phyloP scores from a whole-genome alignment of 2,329 filamentous ascomycete species.

The Fusarium cyanostomum region DNA sequence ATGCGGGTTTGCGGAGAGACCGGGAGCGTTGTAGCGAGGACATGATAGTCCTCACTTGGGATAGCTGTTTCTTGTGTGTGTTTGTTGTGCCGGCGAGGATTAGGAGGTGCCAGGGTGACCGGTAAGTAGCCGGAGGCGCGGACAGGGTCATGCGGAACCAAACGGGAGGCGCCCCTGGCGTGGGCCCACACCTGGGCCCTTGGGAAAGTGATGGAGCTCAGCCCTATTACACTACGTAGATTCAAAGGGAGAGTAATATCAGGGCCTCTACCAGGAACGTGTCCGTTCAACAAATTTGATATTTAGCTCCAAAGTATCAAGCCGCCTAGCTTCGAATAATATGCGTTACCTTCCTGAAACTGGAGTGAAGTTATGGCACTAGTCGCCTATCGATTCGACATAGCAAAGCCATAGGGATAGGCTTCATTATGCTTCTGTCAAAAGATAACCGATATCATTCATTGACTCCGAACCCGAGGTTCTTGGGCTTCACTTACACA shows the following conservation, averaged over 20 bases:
- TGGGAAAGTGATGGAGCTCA: background rate
- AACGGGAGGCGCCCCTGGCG: background rate
- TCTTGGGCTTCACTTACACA: too few species aligned
- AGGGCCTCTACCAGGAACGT: background rate
- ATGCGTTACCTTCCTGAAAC: too few species aligned
- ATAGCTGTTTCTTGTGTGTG: conserved; percentile 21
- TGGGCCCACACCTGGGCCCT: background rate
- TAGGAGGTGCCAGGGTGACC: conserved; percentile 28
- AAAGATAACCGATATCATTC: too few species aligned
- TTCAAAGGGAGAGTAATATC: background rate
- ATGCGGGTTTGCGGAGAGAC: conserved; percentile 57
- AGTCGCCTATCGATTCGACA: too few species aligned
- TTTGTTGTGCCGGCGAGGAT: conserved; percentile 26
- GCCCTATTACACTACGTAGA: background rate
- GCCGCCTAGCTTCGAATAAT: background rate
- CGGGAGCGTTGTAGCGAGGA: conserved; percentile 58
- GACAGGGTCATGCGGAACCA: conserved; percentile 2
- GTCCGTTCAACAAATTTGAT: background rate
- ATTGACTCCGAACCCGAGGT: too few species aligned
- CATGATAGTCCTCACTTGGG: conserved; percentile 44
- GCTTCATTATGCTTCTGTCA: too few species aligned
- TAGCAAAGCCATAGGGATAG: too few species aligned
- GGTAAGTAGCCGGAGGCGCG: conserved; percentile 21
- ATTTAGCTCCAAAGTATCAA: background rate
- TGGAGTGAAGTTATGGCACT: too few species aligned